Percentiles rank a stretch among this genome's conserved stretches.
phyloP scores from a whole-genome alignment of 2,329 filamentous ascomycete genomes.

The Fusarium ambrosium region DNA sequence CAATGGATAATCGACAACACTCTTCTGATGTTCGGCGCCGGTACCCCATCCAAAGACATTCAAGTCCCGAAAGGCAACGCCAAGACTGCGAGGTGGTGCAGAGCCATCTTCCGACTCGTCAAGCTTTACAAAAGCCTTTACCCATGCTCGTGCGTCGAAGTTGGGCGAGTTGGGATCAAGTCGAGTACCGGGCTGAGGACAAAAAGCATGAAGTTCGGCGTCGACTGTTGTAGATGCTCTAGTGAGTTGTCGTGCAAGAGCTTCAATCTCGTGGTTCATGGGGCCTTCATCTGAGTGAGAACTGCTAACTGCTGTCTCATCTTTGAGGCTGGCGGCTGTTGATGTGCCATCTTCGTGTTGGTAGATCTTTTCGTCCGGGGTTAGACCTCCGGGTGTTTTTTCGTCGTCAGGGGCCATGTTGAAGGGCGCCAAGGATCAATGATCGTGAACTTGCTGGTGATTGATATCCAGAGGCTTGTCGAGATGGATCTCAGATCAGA shows the following conservation, averaged over 20 bases:
- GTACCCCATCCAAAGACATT: constrained; percentile 47
- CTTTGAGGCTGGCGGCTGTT: constrained; percentile 14
- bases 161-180: constrained; percentile 45
- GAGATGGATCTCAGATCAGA: background rate
- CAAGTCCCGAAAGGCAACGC: constrained; percentile 47
- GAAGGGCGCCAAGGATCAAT: background rate
- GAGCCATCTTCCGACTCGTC: constrained; percentile 44
- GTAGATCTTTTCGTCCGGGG: background rate
- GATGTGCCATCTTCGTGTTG: constrained; percentile 6
- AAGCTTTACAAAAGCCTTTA: constrained; percentile 44
- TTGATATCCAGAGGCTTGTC: background rate
- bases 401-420: constrained; percentile 3
- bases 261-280: constrained; percentile 17
- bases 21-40: constrained; percentile 44
- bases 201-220: constrained; percentile 35
- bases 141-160: constrained; percentile 47
- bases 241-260: constrained; percentile 31
- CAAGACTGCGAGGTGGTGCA: constrained; percentile 41
- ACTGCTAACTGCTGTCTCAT: background rate
- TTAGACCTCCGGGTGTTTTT: background rate
- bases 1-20: constrained; percentile 39
- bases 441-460: background rate
- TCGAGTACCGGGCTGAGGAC: constrained; percentile 33
- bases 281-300: background rate
- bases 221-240: constrained; percentile 27